Conservation (phyloP, 106 monocot species). For the Dendrobium catenatum region DNA sequence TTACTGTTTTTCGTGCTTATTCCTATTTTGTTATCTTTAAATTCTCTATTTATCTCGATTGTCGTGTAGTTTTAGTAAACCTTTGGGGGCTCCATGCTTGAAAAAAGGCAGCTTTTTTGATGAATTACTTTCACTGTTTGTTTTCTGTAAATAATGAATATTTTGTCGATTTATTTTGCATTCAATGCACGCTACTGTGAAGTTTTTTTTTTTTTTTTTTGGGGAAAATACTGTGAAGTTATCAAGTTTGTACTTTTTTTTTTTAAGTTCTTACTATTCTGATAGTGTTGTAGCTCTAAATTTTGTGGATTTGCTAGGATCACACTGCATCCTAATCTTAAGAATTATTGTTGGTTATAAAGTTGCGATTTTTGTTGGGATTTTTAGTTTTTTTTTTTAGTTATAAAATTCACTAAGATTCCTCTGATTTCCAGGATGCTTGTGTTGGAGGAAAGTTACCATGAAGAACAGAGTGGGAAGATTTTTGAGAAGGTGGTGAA, state of each 20-base stretch:
- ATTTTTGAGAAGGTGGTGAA: neutral
- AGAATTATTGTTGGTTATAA: too few species aligned
- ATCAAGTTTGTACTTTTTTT: neutral
- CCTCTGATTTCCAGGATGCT: neutral
- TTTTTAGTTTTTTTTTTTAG: too few species aligned
- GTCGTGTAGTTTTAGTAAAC: neutral
- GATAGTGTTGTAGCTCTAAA: too few species aligned
- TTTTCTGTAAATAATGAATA: neutral
- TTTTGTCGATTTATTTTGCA: neutral
- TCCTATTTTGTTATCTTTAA: too few species aligned
- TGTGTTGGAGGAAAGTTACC: constrained; percentile 9
- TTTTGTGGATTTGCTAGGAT: too few species aligned
- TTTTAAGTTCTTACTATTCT: neutral
- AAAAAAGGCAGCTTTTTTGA: constrained; percentile 5
- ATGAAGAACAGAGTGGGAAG: constrained; percentile 1
- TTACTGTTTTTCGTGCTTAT: too few species aligned
- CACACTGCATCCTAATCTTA: too few species aligned
- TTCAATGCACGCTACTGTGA: neutral
- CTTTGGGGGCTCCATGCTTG: neutral
- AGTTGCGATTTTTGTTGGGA: too few species aligned
- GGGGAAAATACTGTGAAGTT: neutral
- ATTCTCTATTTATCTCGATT: too few species aligned
- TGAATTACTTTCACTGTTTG: neutral
- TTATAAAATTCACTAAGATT: too few species aligned
- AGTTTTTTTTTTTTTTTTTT: neutral